Conservation (phyloP, 192 early-diverging fungal species). For the Backusella australiensis region DNA sequence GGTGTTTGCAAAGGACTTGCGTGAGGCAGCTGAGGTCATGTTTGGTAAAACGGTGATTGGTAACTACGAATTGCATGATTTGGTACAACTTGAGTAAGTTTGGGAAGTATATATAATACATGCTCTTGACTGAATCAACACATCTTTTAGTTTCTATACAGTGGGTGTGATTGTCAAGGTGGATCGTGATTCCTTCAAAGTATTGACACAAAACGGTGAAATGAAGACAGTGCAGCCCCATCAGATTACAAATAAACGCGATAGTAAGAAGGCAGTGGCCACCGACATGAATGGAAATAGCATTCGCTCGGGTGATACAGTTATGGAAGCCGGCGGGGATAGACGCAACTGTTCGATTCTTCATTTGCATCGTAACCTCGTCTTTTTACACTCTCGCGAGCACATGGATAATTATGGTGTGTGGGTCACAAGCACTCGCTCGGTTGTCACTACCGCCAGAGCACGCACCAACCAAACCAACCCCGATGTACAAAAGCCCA, state of each 20-base stretch:
- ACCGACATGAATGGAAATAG: slow-evolving; percentile 51
- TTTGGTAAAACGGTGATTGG: slow-evolving; percentile 54
- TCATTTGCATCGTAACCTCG: slow-evolving; percentile 79
- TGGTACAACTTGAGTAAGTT: slow-evolving; percentile 76
- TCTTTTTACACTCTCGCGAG: slow-evolving; percentile 79
- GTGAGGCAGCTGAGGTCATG: slow-evolving; percentile 71
- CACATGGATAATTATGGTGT: slow-evolving; percentile 70
- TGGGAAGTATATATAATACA: neutral
- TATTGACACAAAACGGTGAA: slow-evolving; percentile 77
- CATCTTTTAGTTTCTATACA: slow-evolving; percentile 50
- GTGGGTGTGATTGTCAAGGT: slow-evolving; percentile 83
- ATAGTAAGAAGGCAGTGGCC: slow-evolving; percentile 51
- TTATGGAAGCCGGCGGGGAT: slow-evolving; percentile 67
- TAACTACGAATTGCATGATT: slow-evolving; percentile 84
- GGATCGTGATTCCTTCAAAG: slow-evolving; percentile 68
- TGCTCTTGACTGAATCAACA: neutral
- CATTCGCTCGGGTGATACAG: slow-evolving; percentile 68
- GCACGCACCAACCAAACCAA: neutral
- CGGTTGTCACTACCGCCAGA: slow-evolving; percentile 54
- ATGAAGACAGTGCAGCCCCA: slow-evolving; percentile 61
- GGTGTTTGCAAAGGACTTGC: slow-evolving; percentile 89
- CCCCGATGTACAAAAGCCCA: slow-evolving; percentile 6
- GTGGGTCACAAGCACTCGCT: slow-evolving; percentile 68
- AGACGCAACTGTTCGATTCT: slow-evolving; percentile 70
- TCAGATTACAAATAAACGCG: slow-evolving; percentile 72